Percentiles rank a stretch among this genome's conserved stretches.
phyloP scores from a whole-genome alignment of 2,329 filamentous ascomycete species.

The Nigrograna mackinnonii region DNA sequence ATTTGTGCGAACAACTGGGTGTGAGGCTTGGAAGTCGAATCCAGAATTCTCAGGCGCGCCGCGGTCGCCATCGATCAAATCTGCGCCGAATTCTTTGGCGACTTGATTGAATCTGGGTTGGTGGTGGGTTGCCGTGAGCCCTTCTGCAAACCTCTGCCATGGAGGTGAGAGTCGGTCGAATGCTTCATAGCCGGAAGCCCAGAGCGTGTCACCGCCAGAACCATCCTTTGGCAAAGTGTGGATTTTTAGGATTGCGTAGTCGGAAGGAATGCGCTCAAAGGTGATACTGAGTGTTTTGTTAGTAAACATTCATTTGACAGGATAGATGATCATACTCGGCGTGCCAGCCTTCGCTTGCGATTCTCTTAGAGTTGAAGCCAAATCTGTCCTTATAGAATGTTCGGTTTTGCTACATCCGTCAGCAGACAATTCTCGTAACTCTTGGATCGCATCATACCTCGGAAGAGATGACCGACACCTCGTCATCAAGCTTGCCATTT shows the following conservation, averaged over 20 bases:
- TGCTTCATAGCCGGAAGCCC: constrained; percentile 69
- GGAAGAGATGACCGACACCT: constrained; percentile 55
- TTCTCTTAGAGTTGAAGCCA: constrained; percentile 5
- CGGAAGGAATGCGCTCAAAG: not conserved
- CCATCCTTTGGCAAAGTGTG: not conserved
- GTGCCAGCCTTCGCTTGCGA: constrained; percentile 48
- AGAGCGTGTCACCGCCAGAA: constrained; percentile 61
- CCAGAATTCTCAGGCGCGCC: constrained; percentile 57
- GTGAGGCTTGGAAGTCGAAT: constrained; percentile 47
- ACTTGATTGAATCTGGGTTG: constrained; percentile 11
- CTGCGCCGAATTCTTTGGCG: constrained; percentile 14
- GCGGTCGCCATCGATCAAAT: constrained; percentile 40
- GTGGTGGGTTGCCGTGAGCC: constrained; percentile 40
- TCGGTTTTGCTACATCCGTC: constrained; percentile 11
- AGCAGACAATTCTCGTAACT: too few species aligned
- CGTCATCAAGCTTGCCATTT: constrained; percentile 50
- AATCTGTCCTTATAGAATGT: constrained; percentile 8
- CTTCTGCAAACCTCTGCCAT: constrained; percentile 49
- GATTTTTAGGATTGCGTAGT: constrained; percentile 3
- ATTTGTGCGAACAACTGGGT: constrained; percentile 60
- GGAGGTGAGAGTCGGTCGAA: constrained; percentile 65
- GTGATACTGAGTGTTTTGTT: not conserved
- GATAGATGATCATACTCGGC: constrained; percentile 39
- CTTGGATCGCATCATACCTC: too few species aligned
- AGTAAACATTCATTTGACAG: not conserved